Base-by-base conservation (phyloP, 768 basidiomycete species). In the Auricularia heimuer region DNA sequence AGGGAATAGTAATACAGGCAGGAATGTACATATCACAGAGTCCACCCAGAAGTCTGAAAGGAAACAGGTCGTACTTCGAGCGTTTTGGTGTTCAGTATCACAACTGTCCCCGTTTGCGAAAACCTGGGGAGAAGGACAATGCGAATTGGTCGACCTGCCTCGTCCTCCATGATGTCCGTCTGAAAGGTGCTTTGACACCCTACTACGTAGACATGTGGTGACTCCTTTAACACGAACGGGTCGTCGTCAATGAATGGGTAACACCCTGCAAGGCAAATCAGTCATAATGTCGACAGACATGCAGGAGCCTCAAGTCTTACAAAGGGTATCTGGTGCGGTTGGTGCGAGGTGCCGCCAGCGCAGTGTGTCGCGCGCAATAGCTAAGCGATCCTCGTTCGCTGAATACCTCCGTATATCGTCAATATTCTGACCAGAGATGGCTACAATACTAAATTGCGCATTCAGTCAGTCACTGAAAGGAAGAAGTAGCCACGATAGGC, bases 331-430 rank as follows among this genome's bases (percentile, higher is more conserved):
- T 34, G 97, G 97, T 33, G 96, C 96, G 7, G 97, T 98, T 3
- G 97, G 97, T n/a, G 97, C 94, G 74, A 97, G 85, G 77, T 98
- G 96, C 65, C 94, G 80, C 97, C 96, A 99, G 69, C 81, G 84
- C 39, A 99, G 79, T 11, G 94, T 95, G 51, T 87, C 80, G 70
- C 86, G 83, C 10, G 92, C 83, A 66, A 98, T 81, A 2, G 83
- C 83, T 39, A 96, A 73, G 47, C 88, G 82, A n/a, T 89, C 88
- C 65, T 65, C 67, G 6, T 85, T 85, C 6, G 84, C 81, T 51
- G 98, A 79, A 75, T 99, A 99, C 73, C 93, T 95, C 82, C 85
- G 93, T 78, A 98, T 89, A 72, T 99, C 97, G 73, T 98, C 90
- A 24, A 98, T 71, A 4, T 94, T 89, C 74, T 99, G 97, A 4